Conservation (phyloP, 768 basidiomycete species). For the Boletellus sp. region DNA sequence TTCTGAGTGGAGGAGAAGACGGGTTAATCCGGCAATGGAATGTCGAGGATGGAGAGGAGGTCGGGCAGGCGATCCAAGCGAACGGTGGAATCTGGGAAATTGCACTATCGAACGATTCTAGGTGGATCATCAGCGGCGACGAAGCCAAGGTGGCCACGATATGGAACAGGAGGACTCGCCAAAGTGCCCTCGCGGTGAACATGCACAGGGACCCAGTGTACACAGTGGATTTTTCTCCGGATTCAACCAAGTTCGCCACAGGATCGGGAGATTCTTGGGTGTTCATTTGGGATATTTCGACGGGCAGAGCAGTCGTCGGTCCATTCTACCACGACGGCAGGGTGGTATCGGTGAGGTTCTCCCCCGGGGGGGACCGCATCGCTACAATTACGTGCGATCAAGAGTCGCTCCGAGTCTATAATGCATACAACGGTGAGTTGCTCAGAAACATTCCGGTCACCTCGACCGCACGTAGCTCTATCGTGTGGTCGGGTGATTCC, state of each 20-base stretch:
- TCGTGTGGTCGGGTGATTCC: not conserved
- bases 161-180: not conserved
- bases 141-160: not conserved
- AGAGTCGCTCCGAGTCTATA: not conserved
- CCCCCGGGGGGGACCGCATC: not conserved
- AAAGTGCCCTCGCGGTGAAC: not conserved
- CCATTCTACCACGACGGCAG: no score
- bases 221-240: not conserved
- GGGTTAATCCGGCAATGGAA: conserved; percentile 9
- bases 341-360: not conserved
- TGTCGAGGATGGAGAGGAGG: not conserved
- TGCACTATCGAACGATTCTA: conserved; percentile 4
- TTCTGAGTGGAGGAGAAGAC: conserved; percentile 3
- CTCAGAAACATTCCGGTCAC: not conserved
- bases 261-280: no score
- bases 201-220: not conserved
- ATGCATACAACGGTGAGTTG: not conserved
- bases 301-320: no score
- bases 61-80: not conserved
- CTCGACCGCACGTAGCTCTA: not conserved
- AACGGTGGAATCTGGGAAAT: not conserved
- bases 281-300: no score
- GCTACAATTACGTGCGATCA: not conserved
- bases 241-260: no score
- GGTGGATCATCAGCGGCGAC: conserved; percentile 5